These are phyloP conservation scores for Pontederia paniculata DNA, from an alignment of 176 grass and related monocot species.

Conservation along the genomic window DNA sequence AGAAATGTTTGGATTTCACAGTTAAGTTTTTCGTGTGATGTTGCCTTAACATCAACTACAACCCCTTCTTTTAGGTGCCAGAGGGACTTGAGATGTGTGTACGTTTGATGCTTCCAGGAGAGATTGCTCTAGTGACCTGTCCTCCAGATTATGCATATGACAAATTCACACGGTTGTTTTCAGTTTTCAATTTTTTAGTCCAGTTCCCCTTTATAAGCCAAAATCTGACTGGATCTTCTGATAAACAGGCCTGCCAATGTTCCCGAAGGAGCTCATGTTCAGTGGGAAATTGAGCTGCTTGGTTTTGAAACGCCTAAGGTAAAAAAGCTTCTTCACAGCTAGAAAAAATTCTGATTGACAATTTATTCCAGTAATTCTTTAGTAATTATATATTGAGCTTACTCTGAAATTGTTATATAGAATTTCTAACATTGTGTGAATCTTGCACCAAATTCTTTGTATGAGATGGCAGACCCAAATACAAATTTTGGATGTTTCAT, in stretches of 20 bases:
- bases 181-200: neutral
- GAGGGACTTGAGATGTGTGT: conserved; percentile 98
- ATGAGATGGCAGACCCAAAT: too few relatives aligned
- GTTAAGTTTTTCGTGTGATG: too few relatives aligned
- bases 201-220: too few relatives aligned
- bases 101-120: conserved; percentile 95
- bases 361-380: too few relatives aligned
- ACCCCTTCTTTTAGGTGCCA: conserved; percentile 47
- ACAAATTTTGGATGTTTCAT: too few relatives aligned
- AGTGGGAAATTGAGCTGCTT: conserved; percentile 91
- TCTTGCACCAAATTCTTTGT: too few relatives aligned
- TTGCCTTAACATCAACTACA: too few relatives aligned
- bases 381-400: too few relatives aligned
- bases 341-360: too few relatives aligned
- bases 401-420: too few relatives aligned
- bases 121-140: conserved; percentile 71
- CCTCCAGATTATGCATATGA: conserved; percentile 99
- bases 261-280: conserved; percentile 87
- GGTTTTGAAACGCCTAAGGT: conserved; percentile 91
- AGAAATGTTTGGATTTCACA: too few relatives aligned
- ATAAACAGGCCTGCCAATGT: conserved; percentile 66
- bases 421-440: too few relatives aligned
- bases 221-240: neutral
- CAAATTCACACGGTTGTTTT: conserved; percentile 79
- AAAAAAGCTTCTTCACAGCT: conserved; percentile 15